Percentiles rank a stretch among this genome's conserved stretches.
phyloP scores from a whole-genome alignment of 2,329 filamentous ascomycete species.

The Aspergillus latus region DNA sequence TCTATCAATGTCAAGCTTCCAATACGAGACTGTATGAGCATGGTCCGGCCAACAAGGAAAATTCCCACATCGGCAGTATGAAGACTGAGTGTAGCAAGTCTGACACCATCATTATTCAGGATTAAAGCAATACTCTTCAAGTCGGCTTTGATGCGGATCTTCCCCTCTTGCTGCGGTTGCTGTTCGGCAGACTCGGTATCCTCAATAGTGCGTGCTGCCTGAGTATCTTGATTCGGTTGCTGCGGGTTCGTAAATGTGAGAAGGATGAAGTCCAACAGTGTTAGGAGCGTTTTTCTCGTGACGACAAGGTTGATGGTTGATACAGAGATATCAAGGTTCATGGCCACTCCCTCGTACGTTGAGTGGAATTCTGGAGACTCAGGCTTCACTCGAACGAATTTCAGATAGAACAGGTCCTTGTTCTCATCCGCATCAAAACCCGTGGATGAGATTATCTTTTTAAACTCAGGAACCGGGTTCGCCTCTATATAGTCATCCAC shows the following conservation, averaged over 20 bases:
- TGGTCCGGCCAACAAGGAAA: conserved; percentile 79
- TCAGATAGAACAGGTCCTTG: conserved; percentile 80
- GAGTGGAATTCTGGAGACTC: conserved; percentile 91
- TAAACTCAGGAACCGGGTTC: conserved; percentile 84
- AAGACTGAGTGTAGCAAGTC: conserved; percentile 86
- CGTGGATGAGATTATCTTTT: conserved; percentile 94
- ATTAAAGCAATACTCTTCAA: conserved; percentile 91
- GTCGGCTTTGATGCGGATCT: conserved; percentile 90
- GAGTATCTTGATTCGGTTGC: conserved; percentile 43
- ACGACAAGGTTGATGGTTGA: conserved; percentile 97
- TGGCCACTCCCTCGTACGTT: conserved; percentile 89
- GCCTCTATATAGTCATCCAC: conserved; percentile 94
- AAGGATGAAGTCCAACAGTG: conserved; percentile 88
- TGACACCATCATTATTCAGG: conserved; percentile 95
- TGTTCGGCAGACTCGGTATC: conserved; percentile 29
- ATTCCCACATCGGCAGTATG: conserved; percentile 90
- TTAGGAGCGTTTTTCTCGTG: conserved; percentile 87
- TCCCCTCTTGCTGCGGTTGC: conserved; percentile 54
- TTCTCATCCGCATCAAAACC: conserved; percentile 67
- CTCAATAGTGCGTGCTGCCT: conserved; percentile 31
- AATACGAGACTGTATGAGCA: conserved; percentile 82
- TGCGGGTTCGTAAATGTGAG: conserved; percentile 77
- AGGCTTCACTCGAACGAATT: conserved; percentile 84
- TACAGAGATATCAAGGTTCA: conserved; percentile 83
- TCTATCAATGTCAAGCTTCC: conserved; percentile 88